Evolutionary conservation across 73 alveolate species (phyloP).

Genomic region (Symbiodinium natans): DNA sequence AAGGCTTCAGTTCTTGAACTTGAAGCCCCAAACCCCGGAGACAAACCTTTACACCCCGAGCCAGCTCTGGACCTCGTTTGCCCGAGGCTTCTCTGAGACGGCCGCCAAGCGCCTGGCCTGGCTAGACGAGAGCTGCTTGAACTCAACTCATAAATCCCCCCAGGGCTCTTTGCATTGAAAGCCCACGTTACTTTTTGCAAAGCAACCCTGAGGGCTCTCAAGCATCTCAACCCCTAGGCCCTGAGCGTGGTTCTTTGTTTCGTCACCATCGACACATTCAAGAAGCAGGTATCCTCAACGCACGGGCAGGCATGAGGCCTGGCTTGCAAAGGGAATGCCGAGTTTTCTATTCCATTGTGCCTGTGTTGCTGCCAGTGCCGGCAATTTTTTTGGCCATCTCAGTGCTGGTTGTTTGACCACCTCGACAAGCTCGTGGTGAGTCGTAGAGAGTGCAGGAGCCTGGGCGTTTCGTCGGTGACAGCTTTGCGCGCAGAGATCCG

Average conservation of each 20-base stretch:
- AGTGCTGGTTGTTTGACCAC: background rate
- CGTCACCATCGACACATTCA: background rate
- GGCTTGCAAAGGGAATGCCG: background rate
- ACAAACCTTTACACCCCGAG: too few relatives aligned
- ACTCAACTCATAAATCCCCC: background rate
- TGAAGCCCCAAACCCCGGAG: background rate
- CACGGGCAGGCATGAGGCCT: background rate
- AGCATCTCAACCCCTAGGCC: background rate
- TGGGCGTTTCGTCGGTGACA: conserved; percentile 17
- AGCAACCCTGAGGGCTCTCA: background rate
- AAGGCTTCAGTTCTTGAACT: background rate
- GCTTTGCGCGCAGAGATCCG: conserved; percentile 40
- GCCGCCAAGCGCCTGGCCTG: conserved; percentile 6
- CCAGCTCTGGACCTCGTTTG: too few relatives aligned
- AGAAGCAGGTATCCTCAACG: background rate
- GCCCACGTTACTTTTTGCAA: too few relatives aligned
- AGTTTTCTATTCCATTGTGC: background rate
- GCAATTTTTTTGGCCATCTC: background rate
- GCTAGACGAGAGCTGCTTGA: background rate
- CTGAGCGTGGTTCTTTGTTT: background rate
- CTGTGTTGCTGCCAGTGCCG: background rate
- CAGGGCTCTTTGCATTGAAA: background rate
- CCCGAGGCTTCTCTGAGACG: conserved; percentile 24
- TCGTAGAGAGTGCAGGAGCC: conserved; percentile 13
- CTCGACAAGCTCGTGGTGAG: background rate